Evolutionary conservation across 2,329 filamentous ascomycete species (phyloP).

Genomic region (Cadophora luteo-olivacea): DNA sequence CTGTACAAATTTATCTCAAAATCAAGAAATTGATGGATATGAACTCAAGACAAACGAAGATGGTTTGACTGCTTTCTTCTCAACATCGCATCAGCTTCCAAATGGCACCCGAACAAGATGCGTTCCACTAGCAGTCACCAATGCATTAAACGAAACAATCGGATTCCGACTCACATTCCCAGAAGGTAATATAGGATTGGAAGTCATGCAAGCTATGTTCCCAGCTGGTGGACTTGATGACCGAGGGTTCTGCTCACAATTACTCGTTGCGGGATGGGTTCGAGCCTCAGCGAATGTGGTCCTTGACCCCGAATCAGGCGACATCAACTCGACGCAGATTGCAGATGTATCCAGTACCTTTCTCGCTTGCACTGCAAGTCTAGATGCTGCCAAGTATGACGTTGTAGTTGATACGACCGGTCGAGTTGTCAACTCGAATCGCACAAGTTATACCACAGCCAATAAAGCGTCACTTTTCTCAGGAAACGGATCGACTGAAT

Average conservation of each 20-base stretch:
- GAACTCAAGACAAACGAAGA: constrained; percentile 4
- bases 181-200: constrained; percentile 6
- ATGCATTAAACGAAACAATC: constrained; percentile 12
- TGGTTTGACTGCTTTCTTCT: constrained; percentile 18
- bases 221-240: constrained; percentile 5
- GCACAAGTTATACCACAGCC: constrained; percentile 16
- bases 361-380: constrained; percentile 47
- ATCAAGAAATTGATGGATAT: not conserved
- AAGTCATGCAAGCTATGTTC: constrained; percentile 25
- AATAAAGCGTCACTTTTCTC: constrained; percentile 21
- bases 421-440: constrained; percentile 38
- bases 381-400: constrained; percentile 45
- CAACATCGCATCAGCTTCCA: constrained; percentile 14
- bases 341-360: constrained; percentile 30
- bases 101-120: constrained; percentile 27
- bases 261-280: constrained; percentile 31
- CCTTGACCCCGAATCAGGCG: not conserved
- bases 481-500: not conserved
- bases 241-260: constrained; percentile 25
- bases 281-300: not conserved
- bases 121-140: not conserved
- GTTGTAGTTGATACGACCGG: constrained; percentile 46
- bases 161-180: not conserved
- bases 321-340: not conserved
- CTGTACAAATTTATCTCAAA: not conserved